Conservation (phyloP, 2,329 filamentous ascomycete species). For the Cladophialophora psammophila region DNA sequence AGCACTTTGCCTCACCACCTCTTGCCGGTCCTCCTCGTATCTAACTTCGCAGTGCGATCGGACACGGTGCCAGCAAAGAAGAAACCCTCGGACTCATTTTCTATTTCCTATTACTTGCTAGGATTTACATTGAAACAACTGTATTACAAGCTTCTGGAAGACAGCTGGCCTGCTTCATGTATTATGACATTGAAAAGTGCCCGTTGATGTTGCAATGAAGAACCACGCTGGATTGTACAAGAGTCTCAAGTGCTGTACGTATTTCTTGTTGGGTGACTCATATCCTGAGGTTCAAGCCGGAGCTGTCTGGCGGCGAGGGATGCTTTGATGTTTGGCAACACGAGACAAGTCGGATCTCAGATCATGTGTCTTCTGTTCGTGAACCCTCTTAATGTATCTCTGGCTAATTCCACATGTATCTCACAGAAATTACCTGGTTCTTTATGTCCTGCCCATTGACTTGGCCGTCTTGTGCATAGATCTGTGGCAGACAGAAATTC, state of each 20-base stretch:
- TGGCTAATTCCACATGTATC: slow-evolving; percentile 34
- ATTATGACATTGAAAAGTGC: slow-evolving; percentile 23
- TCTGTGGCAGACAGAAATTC: slow-evolving; percentile 34
- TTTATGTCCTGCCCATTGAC: slow-evolving; percentile 27
- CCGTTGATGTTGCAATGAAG: slow-evolving; percentile 12
- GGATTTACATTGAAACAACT: slow-evolving; percentile 21
- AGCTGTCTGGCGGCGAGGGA: slow-evolving; percentile 13
- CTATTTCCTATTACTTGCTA: slow-evolving; percentile 16
- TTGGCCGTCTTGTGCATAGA: slow-evolving; percentile 34
- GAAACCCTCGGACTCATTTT: background rate
- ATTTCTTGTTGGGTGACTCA: slow-evolving; percentile 29
- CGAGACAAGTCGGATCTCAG: slow-evolving; percentile 10
- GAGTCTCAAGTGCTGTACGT: slow-evolving; percentile 31
- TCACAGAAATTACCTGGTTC: slow-evolving; percentile 27
- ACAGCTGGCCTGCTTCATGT: slow-evolving; percentile 38
- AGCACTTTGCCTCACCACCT: background rate
- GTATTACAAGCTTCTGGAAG: slow-evolving; percentile 31
- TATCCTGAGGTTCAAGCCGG: slow-evolving; percentile 9
- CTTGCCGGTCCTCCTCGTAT: background rate
- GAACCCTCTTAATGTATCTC: slow-evolving; percentile 23
- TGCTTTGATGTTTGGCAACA: slow-evolving; percentile 7
- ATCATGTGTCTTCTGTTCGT: slow-evolving; percentile 10
- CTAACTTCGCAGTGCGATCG: background rate
- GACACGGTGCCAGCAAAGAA: background rate
- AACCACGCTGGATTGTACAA: slow-evolving; percentile 11